Percentiles rank a stretch among this genome's conserved stretches.
Evolutionary conservation across 495 filamentous ascomycete species (phyloP).

Genomic region (Xylaria flabelliformis): DNA sequence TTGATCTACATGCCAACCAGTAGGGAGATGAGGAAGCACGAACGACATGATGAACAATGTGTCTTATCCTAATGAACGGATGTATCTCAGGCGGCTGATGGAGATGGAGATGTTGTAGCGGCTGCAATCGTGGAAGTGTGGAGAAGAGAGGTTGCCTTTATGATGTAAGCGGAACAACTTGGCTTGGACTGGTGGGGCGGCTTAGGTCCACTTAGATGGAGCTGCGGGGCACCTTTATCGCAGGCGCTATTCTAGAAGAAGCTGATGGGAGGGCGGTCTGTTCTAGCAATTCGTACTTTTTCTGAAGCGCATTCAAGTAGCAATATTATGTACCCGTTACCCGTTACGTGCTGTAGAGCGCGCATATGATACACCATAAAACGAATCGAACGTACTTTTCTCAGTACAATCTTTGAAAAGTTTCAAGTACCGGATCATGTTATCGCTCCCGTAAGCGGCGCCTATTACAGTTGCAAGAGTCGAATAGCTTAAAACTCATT

Average conservation of each 20-base stretch:
- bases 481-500: not conserved
- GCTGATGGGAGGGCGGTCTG: constrained; percentile 34
- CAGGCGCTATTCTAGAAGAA: constrained; percentile 26
- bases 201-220: not conserved
- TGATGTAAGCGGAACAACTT: constrained; percentile 8
- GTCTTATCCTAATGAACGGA: not conserved
- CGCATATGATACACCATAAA: not conserved
- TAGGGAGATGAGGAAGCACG: constrained; percentile 88
- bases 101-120: not conserved
- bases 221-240: constrained; percentile 16
- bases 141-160: constrained; percentile 8
- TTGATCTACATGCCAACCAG: constrained; percentile 97
- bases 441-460: not conserved
- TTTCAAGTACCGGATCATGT: not conserved
- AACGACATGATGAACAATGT: constrained; percentile 76
- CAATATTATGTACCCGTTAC: not conserved
- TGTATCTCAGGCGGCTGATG: not conserved
- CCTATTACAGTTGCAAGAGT: not conserved
- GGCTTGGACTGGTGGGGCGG: not conserved
- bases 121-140: not conserved
- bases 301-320: constrained; percentile 19
- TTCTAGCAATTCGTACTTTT: constrained; percentile 38
- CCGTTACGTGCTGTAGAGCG: not conserved
- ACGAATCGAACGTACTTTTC: not conserved
- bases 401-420: not conserved